These are phyloP conservation scores for Salvia miltiorrhiza DNA, from an alignment of 257 asterid species.

Conservation along the genomic window DNA sequence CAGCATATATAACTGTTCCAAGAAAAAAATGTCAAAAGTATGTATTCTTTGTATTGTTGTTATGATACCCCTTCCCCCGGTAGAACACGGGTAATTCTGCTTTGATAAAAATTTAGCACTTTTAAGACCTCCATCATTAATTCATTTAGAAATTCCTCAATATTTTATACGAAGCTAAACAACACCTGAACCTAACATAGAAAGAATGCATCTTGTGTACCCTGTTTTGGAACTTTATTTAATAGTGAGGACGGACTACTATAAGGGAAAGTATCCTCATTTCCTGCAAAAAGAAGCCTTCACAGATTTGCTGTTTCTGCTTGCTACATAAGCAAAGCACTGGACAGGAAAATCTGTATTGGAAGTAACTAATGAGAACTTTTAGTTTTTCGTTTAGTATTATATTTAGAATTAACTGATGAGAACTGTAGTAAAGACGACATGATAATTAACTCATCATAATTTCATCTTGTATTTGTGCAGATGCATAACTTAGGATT, in stretches of 20 bases:
- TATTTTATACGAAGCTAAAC: neutral
- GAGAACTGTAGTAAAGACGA: neutral
- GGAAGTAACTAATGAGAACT: neutral
- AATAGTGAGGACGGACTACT: neutral
- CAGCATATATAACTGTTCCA: neutral
- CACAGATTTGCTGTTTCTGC: neutral
- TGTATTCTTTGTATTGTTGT: neutral
- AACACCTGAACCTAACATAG: neutral
- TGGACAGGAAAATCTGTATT: neutral
- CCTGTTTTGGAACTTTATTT: neutral
- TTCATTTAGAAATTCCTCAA: neutral
- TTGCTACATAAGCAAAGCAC: neutral
- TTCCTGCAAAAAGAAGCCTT: neutral
- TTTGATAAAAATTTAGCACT: neutral
- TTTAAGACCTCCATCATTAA: neutral
- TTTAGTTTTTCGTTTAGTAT: neutral
- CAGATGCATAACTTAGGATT: conserved; percentile 93
- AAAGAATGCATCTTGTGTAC: neutral
- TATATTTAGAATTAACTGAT: neutral
- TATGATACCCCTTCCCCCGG: neutral
- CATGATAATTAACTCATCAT: neutral
- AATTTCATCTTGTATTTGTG: conserved; percentile 18
- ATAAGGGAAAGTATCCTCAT: neutral
- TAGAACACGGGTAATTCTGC: neutral
- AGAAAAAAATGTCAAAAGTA: neutral